A percentile compares a stretch with the other conserved stretches of the same genome.
Conservation (phyloP, 805 yeast species). For the Saccharomycopsis microspora region DNA sequence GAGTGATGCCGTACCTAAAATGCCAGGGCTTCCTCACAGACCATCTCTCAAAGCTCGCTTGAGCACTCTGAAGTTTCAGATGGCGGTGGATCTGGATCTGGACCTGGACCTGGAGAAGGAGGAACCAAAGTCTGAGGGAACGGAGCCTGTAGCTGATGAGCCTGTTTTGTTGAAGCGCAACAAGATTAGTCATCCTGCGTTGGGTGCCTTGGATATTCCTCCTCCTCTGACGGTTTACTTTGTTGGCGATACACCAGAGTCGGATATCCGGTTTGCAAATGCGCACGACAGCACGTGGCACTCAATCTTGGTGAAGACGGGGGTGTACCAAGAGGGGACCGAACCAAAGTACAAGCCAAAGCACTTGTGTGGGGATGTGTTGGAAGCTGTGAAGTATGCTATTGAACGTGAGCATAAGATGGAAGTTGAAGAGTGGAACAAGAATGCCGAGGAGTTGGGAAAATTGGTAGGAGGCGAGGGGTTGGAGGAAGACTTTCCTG, state of each 20-base stretch:
- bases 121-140: constrained; percentile 17
- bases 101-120: constrained; percentile 23
- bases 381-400: constrained; percentile 76
- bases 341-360: constrained; percentile 73
- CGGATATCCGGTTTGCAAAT: constrained; percentile 80
- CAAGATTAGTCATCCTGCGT: too few relatives aligned
- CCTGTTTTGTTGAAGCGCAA: background rate
- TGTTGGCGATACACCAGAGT: constrained; percentile 86
- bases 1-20: constrained; percentile 1
- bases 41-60: constrained; percentile 11
- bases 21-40: constrained; percentile 1
- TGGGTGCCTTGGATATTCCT: constrained; percentile 40
- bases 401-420: constrained; percentile 67
- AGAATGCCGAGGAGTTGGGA: constrained; percentile 14
- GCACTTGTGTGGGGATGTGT: constrained; percentile 57
- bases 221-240: constrained; percentile 81
- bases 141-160: constrained; percentile 1
- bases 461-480: background rate
- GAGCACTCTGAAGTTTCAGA: constrained; percentile 16
- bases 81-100: constrained; percentile 20
- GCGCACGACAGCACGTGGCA: constrained; percentile 79
- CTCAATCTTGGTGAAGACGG: constrained; percentile 77
- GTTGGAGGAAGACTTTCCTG: too few relatives aligned
- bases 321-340: constrained; percentile 76
- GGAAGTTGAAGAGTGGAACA: constrained; percentile 69